phyloP scores from a whole-genome alignment of 345 rosid genomes.

The Gossypium ekmanianum region DNA sequence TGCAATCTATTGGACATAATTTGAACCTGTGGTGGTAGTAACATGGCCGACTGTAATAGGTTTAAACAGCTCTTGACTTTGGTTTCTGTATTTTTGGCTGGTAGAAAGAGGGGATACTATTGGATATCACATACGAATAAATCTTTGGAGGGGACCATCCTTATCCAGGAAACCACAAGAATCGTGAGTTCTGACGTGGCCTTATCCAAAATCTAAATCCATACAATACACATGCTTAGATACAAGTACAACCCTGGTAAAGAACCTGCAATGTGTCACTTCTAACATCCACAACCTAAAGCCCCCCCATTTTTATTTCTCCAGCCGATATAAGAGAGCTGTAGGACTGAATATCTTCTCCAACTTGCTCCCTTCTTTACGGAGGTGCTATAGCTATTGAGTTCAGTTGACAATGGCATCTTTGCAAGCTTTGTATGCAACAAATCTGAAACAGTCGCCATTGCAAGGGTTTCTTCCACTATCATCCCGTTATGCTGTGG shows the following conservation, averaged over 20 bases:
- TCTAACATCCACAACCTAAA: conserved; percentile 7
- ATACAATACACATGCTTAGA: neutral
- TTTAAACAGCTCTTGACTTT: neutral
- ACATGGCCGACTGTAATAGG: neutral
- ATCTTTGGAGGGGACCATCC: conserved; percentile 28
- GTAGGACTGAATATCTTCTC: neutral
- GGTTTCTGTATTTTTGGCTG: neutral
- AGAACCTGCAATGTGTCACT: conserved; percentile 11
- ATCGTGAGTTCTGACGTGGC: conserved; percentile 38
- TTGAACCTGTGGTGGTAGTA: no score
- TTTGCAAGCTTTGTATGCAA: neutral
- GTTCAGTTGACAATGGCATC: neutral
- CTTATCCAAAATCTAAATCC: conserved; percentile 41
- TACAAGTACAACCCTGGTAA: no score
- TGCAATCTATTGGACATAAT: no score
- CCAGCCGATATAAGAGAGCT: neutral
- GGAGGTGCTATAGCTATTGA: neutral
- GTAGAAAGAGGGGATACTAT: neutral
- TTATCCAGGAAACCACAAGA: conserved; percentile 32
- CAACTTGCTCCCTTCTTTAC: neutral
- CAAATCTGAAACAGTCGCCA: conserved; percentile 10
- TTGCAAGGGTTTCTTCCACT: neutral
- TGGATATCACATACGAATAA: neutral
- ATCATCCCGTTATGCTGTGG: neutral
- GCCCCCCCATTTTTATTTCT: neutral